Conservation (phyloP, 139 green algal species). For the Closterium sp. region DNA sequence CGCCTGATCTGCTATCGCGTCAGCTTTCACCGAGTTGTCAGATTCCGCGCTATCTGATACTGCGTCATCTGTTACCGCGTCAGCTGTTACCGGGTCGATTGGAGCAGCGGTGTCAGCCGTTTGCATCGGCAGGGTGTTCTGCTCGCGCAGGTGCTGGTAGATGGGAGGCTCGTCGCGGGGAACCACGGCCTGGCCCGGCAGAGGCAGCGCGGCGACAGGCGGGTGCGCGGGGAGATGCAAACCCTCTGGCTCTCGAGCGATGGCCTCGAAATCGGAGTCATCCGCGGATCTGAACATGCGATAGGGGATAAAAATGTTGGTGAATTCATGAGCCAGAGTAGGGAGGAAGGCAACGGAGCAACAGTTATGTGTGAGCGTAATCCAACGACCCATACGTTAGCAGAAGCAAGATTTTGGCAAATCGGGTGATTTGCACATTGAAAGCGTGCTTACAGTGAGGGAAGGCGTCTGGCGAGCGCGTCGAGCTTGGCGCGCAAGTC, state of each 20-base stretch:
- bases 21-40: too few species aligned
- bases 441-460: background rate
- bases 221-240: background rate
- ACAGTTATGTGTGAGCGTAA: too few species aligned
- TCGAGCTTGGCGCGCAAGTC: background rate
- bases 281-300: background rate
- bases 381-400: too few species aligned
- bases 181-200: background rate
- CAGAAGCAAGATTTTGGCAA: too few species aligned
- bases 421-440: too few species aligned
- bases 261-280: background rate
- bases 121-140: background rate
- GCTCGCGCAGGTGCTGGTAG: background rate
- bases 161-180: background rate
- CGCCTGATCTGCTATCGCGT: background rate
- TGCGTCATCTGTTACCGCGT: background rate
- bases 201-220: background rate
- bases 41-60: background rate
- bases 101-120: background rate
- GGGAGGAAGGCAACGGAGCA: background rate
- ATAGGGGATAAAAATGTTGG: too few species aligned
- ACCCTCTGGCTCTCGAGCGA: background rate
- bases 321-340: background rate
- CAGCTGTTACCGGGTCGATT: background rate
- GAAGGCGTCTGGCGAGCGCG: background rate